These are phyloP conservation scores for Nicotiana tomentosiformis DNA, from an alignment of 257 asterid genomes.

Conservation along the genomic window DNA sequence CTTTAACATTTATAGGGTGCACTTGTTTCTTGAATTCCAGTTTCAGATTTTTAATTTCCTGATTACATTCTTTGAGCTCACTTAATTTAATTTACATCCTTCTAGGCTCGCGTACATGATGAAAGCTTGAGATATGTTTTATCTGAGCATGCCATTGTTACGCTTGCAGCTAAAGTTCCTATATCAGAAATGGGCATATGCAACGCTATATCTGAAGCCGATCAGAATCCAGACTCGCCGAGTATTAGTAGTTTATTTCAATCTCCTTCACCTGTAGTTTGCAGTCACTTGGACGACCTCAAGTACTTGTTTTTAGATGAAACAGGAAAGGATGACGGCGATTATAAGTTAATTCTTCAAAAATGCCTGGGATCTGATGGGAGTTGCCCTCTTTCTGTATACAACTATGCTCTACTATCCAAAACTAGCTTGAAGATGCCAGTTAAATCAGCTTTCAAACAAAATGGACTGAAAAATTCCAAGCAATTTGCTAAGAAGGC, in stretches of 20 bases:
- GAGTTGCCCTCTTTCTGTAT: slow-evolving; percentile 76
- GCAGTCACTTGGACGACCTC: slow-evolving; percentile 65
- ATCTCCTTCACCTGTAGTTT: slow-evolving; percentile 69
- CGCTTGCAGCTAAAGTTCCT: slow-evolving; percentile 63
- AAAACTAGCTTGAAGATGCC: slow-evolving; percentile 48
- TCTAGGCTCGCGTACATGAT: slow-evolving; percentile 96
- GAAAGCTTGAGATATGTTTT: slow-evolving; percentile 83
- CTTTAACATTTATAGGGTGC: neutral
- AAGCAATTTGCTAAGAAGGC: slow-evolving; percentile 52
- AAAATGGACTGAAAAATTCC: slow-evolving; percentile 46
- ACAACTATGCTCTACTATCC: slow-evolving; percentile 63
- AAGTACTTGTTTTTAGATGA: slow-evolving; percentile 42
- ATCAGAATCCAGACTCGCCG: slow-evolving; percentile 42
- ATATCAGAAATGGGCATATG: slow-evolving; percentile 44
- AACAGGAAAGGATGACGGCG: slow-evolving; percentile 33
- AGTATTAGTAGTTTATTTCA: slow-evolving; percentile 23
- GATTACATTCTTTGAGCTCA: slow-evolving; percentile 6
- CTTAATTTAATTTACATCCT: slow-evolving; percentile 21
- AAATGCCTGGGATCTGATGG: slow-evolving; percentile 59
- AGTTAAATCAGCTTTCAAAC: slow-evolving; percentile 35
- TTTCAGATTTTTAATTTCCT: neutral
- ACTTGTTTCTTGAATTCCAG: neutral
- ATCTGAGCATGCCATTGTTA: slow-evolving; percentile 73
- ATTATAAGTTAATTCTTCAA: slow-evolving; percentile 44
- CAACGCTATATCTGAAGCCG: slow-evolving; percentile 52